Percentiles rank a stretch among this genome's conserved stretches.
Conservation (phyloP, 208 protist species). For the Trypanosoma vivax region DNA sequence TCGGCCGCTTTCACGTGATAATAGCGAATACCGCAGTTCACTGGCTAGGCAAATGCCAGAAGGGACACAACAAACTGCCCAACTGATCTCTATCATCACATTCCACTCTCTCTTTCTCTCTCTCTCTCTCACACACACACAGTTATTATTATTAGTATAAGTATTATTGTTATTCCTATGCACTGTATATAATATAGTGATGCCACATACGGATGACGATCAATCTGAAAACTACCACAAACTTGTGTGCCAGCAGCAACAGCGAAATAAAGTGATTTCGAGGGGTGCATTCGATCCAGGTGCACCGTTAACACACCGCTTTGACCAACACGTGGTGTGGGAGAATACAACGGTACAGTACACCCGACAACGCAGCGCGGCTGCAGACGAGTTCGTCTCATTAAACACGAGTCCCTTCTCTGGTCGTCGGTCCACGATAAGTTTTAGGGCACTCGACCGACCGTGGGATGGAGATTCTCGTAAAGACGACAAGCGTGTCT, state of each 20-base stretch:
- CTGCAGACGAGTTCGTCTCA: slow-evolving; percentile 15
- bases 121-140: not conserved
- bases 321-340: slow-evolving; percentile 1
- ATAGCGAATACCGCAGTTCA: too few species aligned
- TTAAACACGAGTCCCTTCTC: slow-evolving; percentile 47
- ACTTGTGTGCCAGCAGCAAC: not conserved
- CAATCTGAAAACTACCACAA: too few species aligned
- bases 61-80: too few species aligned
- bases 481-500: not conserved
- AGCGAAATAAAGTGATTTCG: slow-evolving; percentile 1
- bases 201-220: too few species aligned
- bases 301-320: not conserved
- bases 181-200: too few species aligned
- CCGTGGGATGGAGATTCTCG: slow-evolving; percentile 20
- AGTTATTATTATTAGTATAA: not conserved
- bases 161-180: not conserved
- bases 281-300: not conserved
- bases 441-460: slow-evolving; percentile 37
- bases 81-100: not conserved
- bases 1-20: too few species aligned
- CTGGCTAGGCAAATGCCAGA: too few species aligned
- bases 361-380: slow-evolving; percentile 5
- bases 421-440: slow-evolving; percentile 31
- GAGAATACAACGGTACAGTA: slow-evolving; percentile 3
- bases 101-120: not conserved